Percentiles rank a stretch among this genome's conserved stretches.
Conservation (phyloP, 2,329 filamentous ascomycete species). For the Bipolaris zeicola region DNA sequence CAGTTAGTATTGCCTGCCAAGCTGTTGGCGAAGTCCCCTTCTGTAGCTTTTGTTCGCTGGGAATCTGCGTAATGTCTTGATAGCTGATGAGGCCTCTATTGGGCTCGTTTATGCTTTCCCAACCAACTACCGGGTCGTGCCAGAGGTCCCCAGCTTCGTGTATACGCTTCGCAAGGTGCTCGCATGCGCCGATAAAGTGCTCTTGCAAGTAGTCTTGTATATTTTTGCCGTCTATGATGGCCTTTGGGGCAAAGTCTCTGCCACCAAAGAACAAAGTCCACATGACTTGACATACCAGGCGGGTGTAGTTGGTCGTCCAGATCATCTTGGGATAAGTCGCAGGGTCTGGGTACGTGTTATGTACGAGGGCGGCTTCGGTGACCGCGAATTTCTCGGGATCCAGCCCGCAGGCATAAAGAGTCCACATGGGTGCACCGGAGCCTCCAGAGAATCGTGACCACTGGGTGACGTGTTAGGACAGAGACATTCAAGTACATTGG, state of each 20-base stretch:
- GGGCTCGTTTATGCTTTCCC: constrained; percentile 96
- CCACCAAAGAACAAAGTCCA: constrained; percentile 95
- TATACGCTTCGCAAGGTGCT: constrained; percentile 81
- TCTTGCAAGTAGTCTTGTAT: constrained; percentile 94
- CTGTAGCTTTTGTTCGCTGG: constrained; percentile 84
- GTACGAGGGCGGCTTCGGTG: constrained; percentile 91
- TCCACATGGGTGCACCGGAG: constrained; percentile 97
- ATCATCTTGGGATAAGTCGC: constrained; percentile 96
- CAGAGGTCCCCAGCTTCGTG: constrained; percentile 89
- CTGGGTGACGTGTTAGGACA: constrained; percentile 50
- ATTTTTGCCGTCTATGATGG: constrained; percentile 90
- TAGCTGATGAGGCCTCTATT: constrained; percentile 86
- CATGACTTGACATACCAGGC: constrained; percentile 84
- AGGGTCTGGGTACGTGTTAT: constrained; percentile 89
- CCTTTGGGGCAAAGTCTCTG: constrained; percentile 90
- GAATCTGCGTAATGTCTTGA: constrained; percentile 79
- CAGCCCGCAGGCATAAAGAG: constrained; percentile 88
- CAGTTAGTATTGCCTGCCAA: constrained; percentile 90
- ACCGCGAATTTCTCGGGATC: constrained; percentile 83
- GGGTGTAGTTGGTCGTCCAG: constrained; percentile 96
- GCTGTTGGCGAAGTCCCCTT: constrained; percentile 92
- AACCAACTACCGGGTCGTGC: constrained; percentile 86
- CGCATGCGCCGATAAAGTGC: constrained; percentile 81
- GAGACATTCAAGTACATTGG: neutral
- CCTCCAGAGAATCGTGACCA: constrained; percentile 96